Conservation (phyloP, 2,329 filamentous ascomycete species). For the Bipolaris sorokiniana region DNA sequence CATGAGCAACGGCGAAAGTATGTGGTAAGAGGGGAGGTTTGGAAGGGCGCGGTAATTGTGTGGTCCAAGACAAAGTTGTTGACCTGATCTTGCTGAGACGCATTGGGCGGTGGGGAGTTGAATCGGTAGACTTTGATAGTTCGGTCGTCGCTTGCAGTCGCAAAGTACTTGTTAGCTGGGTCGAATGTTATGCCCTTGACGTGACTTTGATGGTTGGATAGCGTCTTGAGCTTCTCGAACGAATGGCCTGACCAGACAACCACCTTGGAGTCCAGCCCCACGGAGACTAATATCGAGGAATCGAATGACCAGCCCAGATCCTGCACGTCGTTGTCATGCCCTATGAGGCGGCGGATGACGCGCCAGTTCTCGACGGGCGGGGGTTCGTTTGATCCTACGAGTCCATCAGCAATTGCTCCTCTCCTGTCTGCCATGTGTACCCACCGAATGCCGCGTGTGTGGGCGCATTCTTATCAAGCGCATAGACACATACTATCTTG, state of each 20-base stretch:
- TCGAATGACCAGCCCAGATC: conserved; percentile 97
- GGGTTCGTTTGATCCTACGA: conserved; percentile 77
- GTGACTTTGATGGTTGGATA: conserved; percentile 92
- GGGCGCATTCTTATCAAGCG: conserved; percentile 81
- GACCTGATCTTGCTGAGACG: conserved; percentile 91
- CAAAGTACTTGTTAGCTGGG: conserved; percentile 98
- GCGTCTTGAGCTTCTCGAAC: conserved; percentile 95
- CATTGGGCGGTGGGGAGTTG: conserved; percentile 83
- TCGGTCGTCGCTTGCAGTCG: conserved; percentile 94
- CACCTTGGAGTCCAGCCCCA: conserved; percentile 95
- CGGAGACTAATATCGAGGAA: conserved; percentile 92
- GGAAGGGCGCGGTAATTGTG: conserved; percentile 87
- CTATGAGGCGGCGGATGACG: conserved; percentile 88
- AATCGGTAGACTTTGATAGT: conserved; percentile 97
- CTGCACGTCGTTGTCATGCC: conserved; percentile 98
- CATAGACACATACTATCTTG: conserved; percentile 98
- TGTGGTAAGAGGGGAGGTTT: conserved; percentile 89
- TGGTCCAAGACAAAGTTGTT: conserved; percentile 96
- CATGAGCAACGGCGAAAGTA: conserved; percentile 97
- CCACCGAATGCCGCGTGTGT: conserved; percentile 79
- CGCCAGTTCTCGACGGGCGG: conserved; percentile 98
- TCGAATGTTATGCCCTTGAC: conserved; percentile 99
- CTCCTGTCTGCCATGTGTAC: conserved; percentile 27
- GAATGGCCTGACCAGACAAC: conserved; percentile 98
- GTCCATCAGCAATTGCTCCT: conserved; percentile 20